These are phyloP conservation scores for Penicillium sumatraense DNA, from an alignment of 2,329 filamentous ascomycete genomes.

Conservation along the genomic window DNA sequence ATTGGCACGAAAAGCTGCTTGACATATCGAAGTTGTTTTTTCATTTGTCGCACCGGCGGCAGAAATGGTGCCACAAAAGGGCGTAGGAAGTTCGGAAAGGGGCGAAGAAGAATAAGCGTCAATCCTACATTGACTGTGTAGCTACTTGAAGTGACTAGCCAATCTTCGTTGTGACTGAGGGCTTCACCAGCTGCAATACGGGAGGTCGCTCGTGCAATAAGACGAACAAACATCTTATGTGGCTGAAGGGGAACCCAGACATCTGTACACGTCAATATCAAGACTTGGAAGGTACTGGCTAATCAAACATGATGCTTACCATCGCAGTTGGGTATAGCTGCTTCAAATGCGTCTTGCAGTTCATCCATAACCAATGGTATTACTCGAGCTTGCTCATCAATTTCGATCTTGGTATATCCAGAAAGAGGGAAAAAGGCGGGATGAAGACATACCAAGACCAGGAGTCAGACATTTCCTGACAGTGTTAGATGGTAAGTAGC, in stretches of 20 bases:
- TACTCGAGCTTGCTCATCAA: slow-evolving; percentile 23
- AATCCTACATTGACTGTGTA: slow-evolving; percentile 43
- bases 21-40: slow-evolving; percentile 33
- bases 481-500: slow-evolving; percentile 27
- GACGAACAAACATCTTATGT: slow-evolving; percentile 32
- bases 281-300: not conserved
- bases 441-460: slow-evolving; percentile 19
- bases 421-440: not conserved
- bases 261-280: slow-evolving; percentile 14
- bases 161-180: slow-evolving; percentile 43
- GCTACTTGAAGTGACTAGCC: slow-evolving; percentile 39
- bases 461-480: slow-evolving; percentile 32
- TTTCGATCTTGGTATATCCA: not conserved
- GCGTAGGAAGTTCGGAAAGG: slow-evolving; percentile 39
- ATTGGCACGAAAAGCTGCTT: slow-evolving; percentile 40
- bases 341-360: slow-evolving; percentile 28
- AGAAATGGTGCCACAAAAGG: slow-evolving; percentile 40
- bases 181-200: slow-evolving; percentile 46
- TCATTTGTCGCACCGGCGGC: slow-evolving; percentile 39
- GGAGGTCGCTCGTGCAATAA: slow-evolving; percentile 46
- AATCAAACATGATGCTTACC: slow-evolving; percentile 12
- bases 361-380: slow-evolving; percentile 32
- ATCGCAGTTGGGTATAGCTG: slow-evolving; percentile 29
- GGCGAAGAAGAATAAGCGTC: slow-evolving; percentile 37
- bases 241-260: slow-evolving; percentile 29